These are phyloP conservation scores for Chaetomium strumarium DNA, from an alignment of 2,329 filamentous ascomycete species.

Conservation along the genomic window DNA sequence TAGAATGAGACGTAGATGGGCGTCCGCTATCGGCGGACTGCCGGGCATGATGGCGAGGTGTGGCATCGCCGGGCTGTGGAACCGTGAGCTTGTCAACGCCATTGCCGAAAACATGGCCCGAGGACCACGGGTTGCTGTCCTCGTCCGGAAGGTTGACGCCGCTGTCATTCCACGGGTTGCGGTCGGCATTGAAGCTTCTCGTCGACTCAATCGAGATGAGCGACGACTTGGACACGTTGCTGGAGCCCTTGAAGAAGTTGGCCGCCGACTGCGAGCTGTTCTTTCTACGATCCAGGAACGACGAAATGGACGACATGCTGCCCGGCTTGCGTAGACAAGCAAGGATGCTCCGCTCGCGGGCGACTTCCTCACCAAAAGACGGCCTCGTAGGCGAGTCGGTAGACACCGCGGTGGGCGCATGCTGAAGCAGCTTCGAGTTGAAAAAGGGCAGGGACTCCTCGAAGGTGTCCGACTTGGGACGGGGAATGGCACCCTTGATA, in stretches of 20 bases:
- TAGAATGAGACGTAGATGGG: slow-evolving; percentile 91
- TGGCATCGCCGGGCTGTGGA: slow-evolving; percentile 71
- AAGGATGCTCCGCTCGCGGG: slow-evolving; percentile 78
- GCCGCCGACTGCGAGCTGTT: slow-evolving; percentile 82
- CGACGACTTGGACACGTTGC: slow-evolving; percentile 88
- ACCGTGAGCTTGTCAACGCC: slow-evolving; percentile 60
- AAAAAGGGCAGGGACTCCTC: slow-evolving; percentile 97
- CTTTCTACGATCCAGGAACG: slow-evolving; percentile 93
- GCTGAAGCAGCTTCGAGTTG: slow-evolving; percentile 91
- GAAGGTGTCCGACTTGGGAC: slow-evolving; percentile 98
- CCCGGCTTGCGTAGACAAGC: slow-evolving; percentile 91
- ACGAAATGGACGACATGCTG: slow-evolving; percentile 89
- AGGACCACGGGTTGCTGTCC: slow-evolving; percentile 64
- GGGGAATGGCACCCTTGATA: slow-evolving; percentile 89
- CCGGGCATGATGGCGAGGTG: slow-evolving; percentile 75
- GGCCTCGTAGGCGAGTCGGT: slow-evolving; percentile 87
- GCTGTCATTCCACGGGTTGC: slow-evolving; percentile 97
- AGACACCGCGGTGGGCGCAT: slow-evolving; percentile 71
- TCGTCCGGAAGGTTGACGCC: slow-evolving; percentile 91
- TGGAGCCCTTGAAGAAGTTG: slow-evolving; percentile 85
- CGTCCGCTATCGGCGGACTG: slow-evolving; percentile 87
- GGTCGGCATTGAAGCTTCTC: slow-evolving; percentile 81
- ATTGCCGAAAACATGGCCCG: slow-evolving; percentile 44
- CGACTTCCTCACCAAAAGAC: slow-evolving; percentile 74
- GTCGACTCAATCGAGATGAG: slow-evolving; percentile 94